A percentile compares a stretch with the other conserved stretches of the same genome.
phyloP scores from a whole-genome alignment of 2,329 filamentous ascomycete genomes.

The Phaeosphaeriaceae sp. region DNA sequence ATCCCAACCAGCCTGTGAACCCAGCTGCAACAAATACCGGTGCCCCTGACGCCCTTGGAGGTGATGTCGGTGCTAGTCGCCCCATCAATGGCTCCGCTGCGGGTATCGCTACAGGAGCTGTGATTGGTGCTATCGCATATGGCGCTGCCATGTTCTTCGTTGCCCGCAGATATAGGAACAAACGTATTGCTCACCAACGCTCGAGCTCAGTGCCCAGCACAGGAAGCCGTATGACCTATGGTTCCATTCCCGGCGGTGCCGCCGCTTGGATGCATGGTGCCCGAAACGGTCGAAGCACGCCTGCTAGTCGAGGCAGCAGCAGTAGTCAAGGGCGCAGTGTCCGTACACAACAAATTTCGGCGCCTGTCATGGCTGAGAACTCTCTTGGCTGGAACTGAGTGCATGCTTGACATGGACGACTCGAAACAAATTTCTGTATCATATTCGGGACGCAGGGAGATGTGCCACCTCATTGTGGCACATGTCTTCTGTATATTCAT shows the following conservation, averaged over 20 bases:
- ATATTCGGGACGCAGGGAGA: conserved; percentile 29
- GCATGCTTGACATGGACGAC: neutral
- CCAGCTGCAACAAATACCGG: conserved; percentile 45
- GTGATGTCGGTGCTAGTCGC: conserved; percentile 59
- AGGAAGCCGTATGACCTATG: conserved; percentile 54
- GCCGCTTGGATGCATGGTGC: conserved; percentile 57
- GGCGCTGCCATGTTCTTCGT: conserved; percentile 94
- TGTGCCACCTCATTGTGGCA: conserved; percentile 1
- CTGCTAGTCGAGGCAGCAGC: conserved; percentile 51
- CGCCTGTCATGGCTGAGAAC: conserved; percentile 91
- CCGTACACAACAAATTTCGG: conserved; percentile 78
- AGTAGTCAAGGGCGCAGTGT: conserved; percentile 72
- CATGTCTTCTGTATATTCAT: conserved; percentile 28
- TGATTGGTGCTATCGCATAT: conserved; percentile 82
- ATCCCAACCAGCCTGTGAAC: conserved; percentile 49
- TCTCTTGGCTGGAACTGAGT: conserved; percentile 91
- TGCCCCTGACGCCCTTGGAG: conserved; percentile 58
- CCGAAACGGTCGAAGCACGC: conserved; percentile 46
- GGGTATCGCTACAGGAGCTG: conserved; percentile 76
- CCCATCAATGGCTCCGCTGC: conserved; percentile 69
- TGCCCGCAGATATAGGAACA: conserved; percentile 87
- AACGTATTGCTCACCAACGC: conserved; percentile 77
- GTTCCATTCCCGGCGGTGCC: conserved; percentile 50
- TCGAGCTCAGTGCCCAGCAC: conserved; percentile 79
- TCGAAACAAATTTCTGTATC: conserved; percentile 36